Percentiles rank a stretch among this genome's conserved stretches.
phyloP scores from a whole-genome alignment of 306 rosid species.

The Fagus crenata region DNA sequence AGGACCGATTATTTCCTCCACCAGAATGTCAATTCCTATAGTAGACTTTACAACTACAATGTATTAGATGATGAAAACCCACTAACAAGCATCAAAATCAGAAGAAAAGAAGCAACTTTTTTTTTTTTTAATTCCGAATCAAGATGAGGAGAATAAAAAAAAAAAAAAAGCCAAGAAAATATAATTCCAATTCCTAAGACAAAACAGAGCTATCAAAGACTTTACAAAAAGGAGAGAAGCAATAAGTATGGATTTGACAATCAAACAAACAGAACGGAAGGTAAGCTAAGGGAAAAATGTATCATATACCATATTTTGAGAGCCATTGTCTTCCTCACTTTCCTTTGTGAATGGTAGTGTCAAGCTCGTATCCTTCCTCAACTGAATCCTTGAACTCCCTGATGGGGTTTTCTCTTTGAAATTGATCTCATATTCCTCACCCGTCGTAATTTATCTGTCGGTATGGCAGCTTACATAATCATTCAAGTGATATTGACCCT shows the following conservation, averaged over 20 bases:
- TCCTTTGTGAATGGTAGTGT: constrained; percentile 27
- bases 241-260: neutral
- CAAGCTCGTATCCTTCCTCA: constrained; percentile 41
- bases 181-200: neutral
- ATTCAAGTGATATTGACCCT: too few species aligned
- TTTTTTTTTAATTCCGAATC: neutral
- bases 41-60: too few species aligned
- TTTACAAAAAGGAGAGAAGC: neutral
- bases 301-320: constrained; percentile 40
- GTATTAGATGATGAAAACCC: too few species aligned
- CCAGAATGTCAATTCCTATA: too few species aligned
- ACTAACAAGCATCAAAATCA: neutral
- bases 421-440: constrained; percentile 10
- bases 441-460: too few species aligned
- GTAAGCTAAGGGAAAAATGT: neutral
- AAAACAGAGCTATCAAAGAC: neutral
- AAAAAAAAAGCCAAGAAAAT: neutral
- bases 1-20: too few species aligned
- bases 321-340: constrained; percentile 37
- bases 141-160: neutral
- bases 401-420: constrained; percentile 43
- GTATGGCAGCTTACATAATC: too few species aligned
- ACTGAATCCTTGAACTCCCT: constrained; percentile 50
- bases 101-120: neutral
- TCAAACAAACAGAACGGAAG: neutral